phyloP scores from a whole-genome alignment of 345 rosid genomes.

The Psidium friedrichsthalianum region DNA sequence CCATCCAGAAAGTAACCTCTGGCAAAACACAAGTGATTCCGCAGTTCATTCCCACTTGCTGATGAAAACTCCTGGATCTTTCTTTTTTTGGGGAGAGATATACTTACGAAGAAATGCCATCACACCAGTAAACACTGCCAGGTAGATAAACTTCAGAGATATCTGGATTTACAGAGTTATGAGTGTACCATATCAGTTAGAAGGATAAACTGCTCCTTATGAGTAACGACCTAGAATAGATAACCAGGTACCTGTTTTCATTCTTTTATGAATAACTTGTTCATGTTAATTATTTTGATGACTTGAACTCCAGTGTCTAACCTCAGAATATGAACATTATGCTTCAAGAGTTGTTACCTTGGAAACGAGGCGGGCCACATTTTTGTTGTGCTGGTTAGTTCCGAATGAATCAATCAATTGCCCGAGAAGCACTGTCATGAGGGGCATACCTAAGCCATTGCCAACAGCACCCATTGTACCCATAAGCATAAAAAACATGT shows the following conservation, averaged over 20 bases:
- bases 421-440: slow-evolving; percentile 76
- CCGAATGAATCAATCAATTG: slow-evolving; percentile 62
- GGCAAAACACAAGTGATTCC: neutral
- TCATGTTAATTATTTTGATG: neutral
- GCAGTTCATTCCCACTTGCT: neutral
- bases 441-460: slow-evolving; percentile 60
- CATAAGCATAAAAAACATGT: slow-evolving; percentile 46
- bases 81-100: neutral
- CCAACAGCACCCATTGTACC: slow-evolving; percentile 67
- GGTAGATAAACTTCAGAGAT: slow-evolving; percentile 58
- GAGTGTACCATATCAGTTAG: neutral
- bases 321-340: neutral
- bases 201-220: neutral
- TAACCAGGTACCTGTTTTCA: neutral
- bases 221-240: neutral
- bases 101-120: slow-evolving; percentile 76
- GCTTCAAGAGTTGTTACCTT: slow-evolving; percentile 29
- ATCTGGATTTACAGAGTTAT: slow-evolving; percentile 25
- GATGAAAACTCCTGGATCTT: neutral
- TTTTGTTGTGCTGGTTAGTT: slow-evolving; percentile 23
- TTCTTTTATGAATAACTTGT: neutral
- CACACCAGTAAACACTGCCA: slow-evolving; percentile 50
- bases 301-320: neutral
- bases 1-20: slow-evolving; percentile 91
- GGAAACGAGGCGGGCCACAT: slow-evolving; percentile 29